phyloP scores from a whole-genome alignment of 768 basidiomycete species.

The Harrya chromipes region DNA sequence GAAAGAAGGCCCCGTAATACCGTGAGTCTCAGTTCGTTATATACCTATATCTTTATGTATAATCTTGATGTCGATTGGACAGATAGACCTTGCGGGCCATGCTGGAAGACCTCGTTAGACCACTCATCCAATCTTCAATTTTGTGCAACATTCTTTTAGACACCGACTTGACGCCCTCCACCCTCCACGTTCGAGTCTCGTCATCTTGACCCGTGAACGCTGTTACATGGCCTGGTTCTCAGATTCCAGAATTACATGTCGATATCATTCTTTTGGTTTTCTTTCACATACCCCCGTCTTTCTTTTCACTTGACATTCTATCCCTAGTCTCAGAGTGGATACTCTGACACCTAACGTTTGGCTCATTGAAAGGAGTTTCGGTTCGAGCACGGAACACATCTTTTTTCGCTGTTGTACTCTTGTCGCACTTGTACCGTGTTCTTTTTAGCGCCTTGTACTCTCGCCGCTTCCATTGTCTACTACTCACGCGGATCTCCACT shows the following conservation, averaged over 20 bases:
- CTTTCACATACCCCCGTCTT: neutral
- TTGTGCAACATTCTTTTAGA: neutral
- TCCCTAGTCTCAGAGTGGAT: neutral
- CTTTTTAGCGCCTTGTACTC: too few relatives aligned
- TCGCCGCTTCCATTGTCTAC: too few relatives aligned
- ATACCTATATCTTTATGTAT: neutral
- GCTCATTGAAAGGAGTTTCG: neutral
- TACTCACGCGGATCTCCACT: too few relatives aligned
- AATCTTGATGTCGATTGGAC: neutral
- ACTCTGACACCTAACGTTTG: too few relatives aligned
- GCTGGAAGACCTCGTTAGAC: neutral
- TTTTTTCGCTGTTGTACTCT: neutral
- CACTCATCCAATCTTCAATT: neutral
- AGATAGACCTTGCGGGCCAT: neutral
- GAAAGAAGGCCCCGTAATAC: neutral
- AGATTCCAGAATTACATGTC: conserved; percentile 5
- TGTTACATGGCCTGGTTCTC: neutral
- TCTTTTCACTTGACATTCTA: neutral
- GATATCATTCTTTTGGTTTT: conserved; percentile 12
- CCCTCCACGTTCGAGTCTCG: neutral
- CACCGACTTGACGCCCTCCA: neutral
- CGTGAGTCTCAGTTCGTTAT: neutral
- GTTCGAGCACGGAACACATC: neutral
- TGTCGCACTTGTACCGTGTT: neutral
- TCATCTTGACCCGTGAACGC: neutral